Evolutionary conservation across 2,329 filamentous ascomycete species (phyloP), one percentile per base, ranked within the genome.

Genomic region (Xylaria sp.): DNA sequence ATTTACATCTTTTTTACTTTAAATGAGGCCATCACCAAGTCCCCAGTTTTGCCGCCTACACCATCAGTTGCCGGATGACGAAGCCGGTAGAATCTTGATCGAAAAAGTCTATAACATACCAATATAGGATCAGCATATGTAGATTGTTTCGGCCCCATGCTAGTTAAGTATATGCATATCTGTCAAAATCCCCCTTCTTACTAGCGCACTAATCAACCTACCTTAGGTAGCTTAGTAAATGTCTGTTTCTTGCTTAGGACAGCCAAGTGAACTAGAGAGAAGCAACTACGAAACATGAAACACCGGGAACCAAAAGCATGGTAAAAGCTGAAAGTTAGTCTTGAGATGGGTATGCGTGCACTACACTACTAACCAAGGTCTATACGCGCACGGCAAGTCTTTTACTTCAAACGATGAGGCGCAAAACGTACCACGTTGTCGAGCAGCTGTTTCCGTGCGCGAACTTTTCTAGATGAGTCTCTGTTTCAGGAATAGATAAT

Each of bases 121-220:
- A 38, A 40, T 26, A 65, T 42, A 51, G 51, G 36, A 17, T 53
- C 23, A 33, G 28, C 48, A 13, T 46, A 28, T 46, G 20, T 59
- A 23, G 51, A 28, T 36, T 42, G 63, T 66, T 62, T 68, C 66
- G 66, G 20, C 61, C 57, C 66, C 61, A 61, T 68, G 57, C 51
- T 61, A 57, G 48, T 57, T 44, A 13, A 13, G 31, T 28, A n/a
- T 33, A 28, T 53, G 59, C 59, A 53, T 36, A 6, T 49, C 20
- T 38, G 28, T 28, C 46, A 51, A 38, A 23, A 56, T 13, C 26
- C 63, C 63, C 48, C 20, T 60, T 60, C 38, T 60, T 46, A 42
- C 20, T 17, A 65, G 26, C 20, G 33, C 44, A 40, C 11, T 58
- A 40, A 40, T 7, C 51, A n/a, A 56, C 31, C 28, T 54, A 36